phyloP scores from a whole-genome alignment of 768 basidiomycete species.

The Porpolomopsis calyptriformis region DNA sequence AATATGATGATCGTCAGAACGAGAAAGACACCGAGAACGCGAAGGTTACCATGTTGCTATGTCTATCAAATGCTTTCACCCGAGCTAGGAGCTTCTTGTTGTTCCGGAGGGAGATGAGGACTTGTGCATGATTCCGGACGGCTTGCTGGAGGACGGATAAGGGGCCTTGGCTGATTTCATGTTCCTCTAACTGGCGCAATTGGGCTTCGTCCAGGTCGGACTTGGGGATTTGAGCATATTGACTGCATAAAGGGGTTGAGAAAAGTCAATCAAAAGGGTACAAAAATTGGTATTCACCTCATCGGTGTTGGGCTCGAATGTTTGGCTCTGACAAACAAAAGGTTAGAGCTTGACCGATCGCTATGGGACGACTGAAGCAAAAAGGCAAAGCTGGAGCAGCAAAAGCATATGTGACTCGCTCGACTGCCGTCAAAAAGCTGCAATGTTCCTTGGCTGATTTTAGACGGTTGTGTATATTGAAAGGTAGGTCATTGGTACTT shows the following conservation, averaged over 20 bases:
- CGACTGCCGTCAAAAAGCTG: conserved; percentile 85
- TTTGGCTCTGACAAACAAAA: conserved; percentile 23
- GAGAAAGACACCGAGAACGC: no score
- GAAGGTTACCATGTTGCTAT: conserved; percentile 92
- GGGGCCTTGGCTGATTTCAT: conserved; percentile 97
- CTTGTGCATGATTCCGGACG: conserved; percentile 94
- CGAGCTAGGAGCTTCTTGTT: conserved; percentile 95
- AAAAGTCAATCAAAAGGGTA: neutral
- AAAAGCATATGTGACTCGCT: conserved; percentile 85
- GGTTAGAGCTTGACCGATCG: conserved; percentile 11
- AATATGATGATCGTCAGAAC: no score
- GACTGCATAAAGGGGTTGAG: conserved; percentile 38
- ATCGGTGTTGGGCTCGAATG: conserved; percentile 15
- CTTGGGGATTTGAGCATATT: conserved; percentile 94
- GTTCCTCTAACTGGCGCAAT: conserved; percentile 91
- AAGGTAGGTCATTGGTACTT: conserved; percentile 52
- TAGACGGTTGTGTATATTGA: conserved; percentile 90
- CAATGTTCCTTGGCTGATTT: conserved; percentile 97
- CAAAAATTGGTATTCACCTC: conserved; percentile 23
- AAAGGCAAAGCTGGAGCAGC: conserved; percentile 90
- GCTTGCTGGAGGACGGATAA: conserved; percentile 94
- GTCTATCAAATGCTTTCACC: conserved; percentile 97
- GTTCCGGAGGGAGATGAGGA: conserved; percentile 93
- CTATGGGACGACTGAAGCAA: conserved; percentile 67
- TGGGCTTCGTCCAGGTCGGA: conserved; percentile 97